Conservation (phyloP, 345 rosid genomes). For the Mallotus nudiflorus region DNA sequence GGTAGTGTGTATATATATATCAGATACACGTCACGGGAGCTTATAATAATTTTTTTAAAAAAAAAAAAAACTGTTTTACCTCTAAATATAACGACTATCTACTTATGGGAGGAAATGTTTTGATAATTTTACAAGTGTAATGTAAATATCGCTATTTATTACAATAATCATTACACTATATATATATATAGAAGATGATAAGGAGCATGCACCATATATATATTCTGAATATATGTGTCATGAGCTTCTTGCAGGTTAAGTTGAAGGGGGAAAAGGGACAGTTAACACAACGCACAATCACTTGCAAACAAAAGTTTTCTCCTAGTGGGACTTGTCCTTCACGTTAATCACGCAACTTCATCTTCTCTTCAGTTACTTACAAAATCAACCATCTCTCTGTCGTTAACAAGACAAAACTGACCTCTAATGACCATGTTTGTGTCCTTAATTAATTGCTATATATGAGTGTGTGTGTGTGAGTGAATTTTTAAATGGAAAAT, state of each 20-base stretch:
- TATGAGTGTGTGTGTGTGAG: too few relatives aligned
- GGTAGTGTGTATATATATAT: too few relatives aligned
- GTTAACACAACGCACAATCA: slow-evolving; percentile 20
- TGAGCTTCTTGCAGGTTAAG: slow-evolving; percentile 49
- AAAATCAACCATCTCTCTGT: background rate
- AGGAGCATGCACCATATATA: slow-evolving; percentile 18
- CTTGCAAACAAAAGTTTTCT: slow-evolving; percentile 26
- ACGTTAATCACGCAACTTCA: slow-evolving; percentile 53
- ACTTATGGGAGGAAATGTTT: too few relatives aligned
- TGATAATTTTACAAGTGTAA: too few relatives aligned
- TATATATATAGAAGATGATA: background rate
- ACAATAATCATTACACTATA: too few relatives aligned
- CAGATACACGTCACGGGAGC: too few relatives aligned
- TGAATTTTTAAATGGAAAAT: too few relatives aligned
- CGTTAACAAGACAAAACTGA: too few relatives aligned
- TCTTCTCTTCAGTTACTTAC: slow-evolving; percentile 17
- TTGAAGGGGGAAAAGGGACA: slow-evolving; percentile 35
- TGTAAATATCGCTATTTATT: too few relatives aligned
- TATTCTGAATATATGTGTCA: slow-evolving; percentile 24
- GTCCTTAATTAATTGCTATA: background rate
- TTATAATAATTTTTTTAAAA: too few relatives aligned
- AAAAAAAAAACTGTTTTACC: too few relatives aligned
- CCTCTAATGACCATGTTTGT: background rate
- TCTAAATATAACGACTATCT: too few relatives aligned
- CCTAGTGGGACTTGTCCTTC: slow-evolving; percentile 21